Evolutionary conservation across 768 basidiomycete genomes (phyloP).

Genomic region (Kwoniella newhampshirensis): DNA sequence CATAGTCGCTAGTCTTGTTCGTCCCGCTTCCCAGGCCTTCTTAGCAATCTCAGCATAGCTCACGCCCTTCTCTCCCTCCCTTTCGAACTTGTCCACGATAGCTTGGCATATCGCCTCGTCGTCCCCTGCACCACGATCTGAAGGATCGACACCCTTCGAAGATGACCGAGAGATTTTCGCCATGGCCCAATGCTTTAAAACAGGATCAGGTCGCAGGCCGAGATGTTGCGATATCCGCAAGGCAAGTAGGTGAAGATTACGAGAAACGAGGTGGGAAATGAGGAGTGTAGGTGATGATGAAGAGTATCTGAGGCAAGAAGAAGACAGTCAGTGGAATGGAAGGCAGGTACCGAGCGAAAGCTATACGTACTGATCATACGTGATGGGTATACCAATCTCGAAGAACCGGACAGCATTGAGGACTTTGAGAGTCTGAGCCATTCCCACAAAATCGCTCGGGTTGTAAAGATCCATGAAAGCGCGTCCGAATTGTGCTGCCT

Average conservation of each 20-base stretch:
- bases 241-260: constrained; percentile 87
- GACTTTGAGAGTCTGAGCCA: constrained; percentile 90
- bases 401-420: constrained; percentile 88
- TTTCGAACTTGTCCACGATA: constrained; percentile 88
- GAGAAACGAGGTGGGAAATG: constrained; percentile 75
- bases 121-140: constrained; percentile 61
- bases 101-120: constrained; percentile 76
- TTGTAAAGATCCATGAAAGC: constrained; percentile 91
- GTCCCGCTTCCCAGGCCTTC: constrained; percentile 85
- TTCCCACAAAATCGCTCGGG: constrained; percentile 83
- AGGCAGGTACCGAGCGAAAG: background rate
- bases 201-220: constrained; percentile 75
- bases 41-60: constrained; percentile 94
- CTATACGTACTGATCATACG: constrained; percentile 74
- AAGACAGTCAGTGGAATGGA: background rate
- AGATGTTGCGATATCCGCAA: constrained; percentile 84
- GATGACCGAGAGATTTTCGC: constrained; percentile 76
- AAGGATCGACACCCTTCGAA: constrained; percentile 59
- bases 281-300: constrained; percentile 77
- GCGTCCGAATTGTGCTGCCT: constrained; percentile 97
- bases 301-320: constrained; percentile 63
- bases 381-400: constrained; percentile 89
- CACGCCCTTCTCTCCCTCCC: constrained; percentile 67
- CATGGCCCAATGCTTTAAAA: constrained; percentile 93
- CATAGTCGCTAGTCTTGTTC: constrained; percentile 77